Conservation (phyloP, 2,329 filamentous ascomycete species). For the Coniochaeta hoffmannii region DNA sequence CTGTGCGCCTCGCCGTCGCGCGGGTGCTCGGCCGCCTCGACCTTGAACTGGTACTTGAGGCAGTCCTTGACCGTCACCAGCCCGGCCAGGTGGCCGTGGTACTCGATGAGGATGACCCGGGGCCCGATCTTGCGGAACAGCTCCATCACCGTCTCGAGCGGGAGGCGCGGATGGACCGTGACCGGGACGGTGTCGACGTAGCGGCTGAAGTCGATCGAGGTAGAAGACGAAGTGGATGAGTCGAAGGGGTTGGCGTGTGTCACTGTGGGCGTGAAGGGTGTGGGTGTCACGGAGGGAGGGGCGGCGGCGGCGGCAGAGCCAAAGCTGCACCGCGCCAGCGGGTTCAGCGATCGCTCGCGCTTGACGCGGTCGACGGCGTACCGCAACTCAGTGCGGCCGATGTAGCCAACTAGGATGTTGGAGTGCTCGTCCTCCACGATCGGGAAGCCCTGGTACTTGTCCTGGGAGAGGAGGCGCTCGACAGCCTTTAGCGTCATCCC, state of each 20-base stretch:
- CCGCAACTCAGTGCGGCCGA: conserved; percentile 82
- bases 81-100: conserved; percentile 74
- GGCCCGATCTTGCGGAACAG: conserved; percentile 97
- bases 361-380: conserved; percentile 82
- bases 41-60: conserved; percentile 94
- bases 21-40: conserved; percentile 74
- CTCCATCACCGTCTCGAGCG: conserved; percentile 96
- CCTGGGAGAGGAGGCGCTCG: conserved; percentile 67
- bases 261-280: conserved; percentile 34
- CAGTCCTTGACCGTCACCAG: conserved; percentile 96
- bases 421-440: conserved; percentile 68
- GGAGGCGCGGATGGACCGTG: conserved; percentile 81
- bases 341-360: conserved; percentile 58
- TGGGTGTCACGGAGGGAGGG: conserved; percentile 12
- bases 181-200: conserved; percentile 88
- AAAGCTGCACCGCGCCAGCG: conserved; percentile 69
- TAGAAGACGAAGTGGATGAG: conserved; percentile 28
- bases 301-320: conserved; percentile 36
- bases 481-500: conserved; percentile 71
- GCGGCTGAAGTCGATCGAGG: conserved; percentile 69
- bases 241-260: conserved; percentile 30
- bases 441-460: conserved; percentile 87
- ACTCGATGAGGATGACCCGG: conserved; percentile 85
- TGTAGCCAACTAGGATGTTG: conserved; percentile 78
- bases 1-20: conserved; percentile 41